Conservation (phyloP, 1,139 yeast genomes). For the Suhomyces kunorum region DNA sequence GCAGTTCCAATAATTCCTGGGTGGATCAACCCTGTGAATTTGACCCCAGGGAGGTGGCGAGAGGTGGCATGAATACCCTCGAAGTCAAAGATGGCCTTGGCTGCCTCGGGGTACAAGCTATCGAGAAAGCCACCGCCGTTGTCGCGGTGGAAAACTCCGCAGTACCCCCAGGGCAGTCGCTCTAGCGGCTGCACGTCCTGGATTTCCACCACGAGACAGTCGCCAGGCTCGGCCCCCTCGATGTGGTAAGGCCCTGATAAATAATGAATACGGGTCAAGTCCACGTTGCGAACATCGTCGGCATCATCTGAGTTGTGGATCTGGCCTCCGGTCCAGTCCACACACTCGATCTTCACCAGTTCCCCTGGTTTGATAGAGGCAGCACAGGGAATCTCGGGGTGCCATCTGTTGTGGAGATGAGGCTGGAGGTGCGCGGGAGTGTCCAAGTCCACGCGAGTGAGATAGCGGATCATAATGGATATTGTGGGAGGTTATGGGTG, state of each 20-base stretch:
- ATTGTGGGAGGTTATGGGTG: no score
- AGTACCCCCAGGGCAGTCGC: slow-evolving; percentile 55
- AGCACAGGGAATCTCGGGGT: slow-evolving; percentile 48
- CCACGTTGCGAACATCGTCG: slow-evolving; percentile 47
- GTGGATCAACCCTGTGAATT: slow-evolving; percentile 45
- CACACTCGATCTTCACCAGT: slow-evolving; percentile 48
- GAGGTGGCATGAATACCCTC: slow-evolving; percentile 52
- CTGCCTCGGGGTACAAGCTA: slow-evolving; percentile 48
- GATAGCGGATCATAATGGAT: slow-evolving; percentile 12
- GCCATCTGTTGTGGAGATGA: slow-evolving; percentile 54
- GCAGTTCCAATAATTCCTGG: slow-evolving; percentile 55
- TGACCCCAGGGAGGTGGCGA: slow-evolving; percentile 50
- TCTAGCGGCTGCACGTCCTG: slow-evolving; percentile 54
- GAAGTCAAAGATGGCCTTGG: slow-evolving; percentile 53
- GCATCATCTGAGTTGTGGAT: slow-evolving; percentile 47
- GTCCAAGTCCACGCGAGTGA: slow-evolving; percentile 37
- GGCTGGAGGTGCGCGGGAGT: slow-evolving; percentile 48
- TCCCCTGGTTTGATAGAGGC: slow-evolving; percentile 42
- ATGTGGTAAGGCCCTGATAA: slow-evolving; percentile 50
- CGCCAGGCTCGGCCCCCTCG: slow-evolving; percentile 49
- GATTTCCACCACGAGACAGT: slow-evolving; percentile 48
- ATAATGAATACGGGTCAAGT: slow-evolving; percentile 47
- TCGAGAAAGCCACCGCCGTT: slow-evolving; percentile 55
- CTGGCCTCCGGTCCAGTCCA: slow-evolving; percentile 57
- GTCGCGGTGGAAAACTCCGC: slow-evolving; percentile 47